These are phyloP conservation scores for Leccinum barrowsii DNA, from an alignment of 768 basidiomycete genomes.

Conservation along the genomic window DNA sequence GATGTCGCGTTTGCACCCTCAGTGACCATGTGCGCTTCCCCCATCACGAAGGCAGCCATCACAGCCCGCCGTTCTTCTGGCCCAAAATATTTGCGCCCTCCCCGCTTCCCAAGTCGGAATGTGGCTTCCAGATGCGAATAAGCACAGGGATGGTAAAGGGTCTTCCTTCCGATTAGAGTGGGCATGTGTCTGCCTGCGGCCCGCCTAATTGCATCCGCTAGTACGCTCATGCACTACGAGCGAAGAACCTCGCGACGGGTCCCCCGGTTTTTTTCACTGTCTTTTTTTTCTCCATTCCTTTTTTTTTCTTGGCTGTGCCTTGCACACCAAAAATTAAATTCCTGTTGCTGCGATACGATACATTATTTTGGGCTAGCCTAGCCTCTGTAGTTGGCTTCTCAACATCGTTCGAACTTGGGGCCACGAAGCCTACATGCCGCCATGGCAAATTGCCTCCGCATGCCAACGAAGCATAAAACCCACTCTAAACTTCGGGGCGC, in stretches of 20 bases:
- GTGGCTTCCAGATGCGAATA: constrained; percentile 15
- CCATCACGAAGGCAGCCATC: constrained; percentile 19
- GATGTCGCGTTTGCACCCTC: neutral
- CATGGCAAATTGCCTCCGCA: neutral
- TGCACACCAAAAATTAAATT: constrained; percentile 11
- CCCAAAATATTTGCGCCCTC: constrained; percentile 1
- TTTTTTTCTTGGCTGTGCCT: constrained; percentile 13
- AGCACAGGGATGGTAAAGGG: constrained; percentile 23
- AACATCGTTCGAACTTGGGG: constrained; percentile 2
- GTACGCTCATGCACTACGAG: constrained; percentile 16
- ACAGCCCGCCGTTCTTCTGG: constrained; percentile 18
- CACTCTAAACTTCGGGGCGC: neutral
- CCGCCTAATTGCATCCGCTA: constrained; percentile 25
- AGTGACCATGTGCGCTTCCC: neutral
- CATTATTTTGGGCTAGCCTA: constrained; percentile 7
- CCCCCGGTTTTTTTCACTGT: constrained; percentile 4
- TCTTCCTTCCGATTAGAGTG: constrained; percentile 16
- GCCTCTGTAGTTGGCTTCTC: neutral
- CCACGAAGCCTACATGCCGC: constrained; percentile 4
- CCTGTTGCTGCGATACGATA: neutral
- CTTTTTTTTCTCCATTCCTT: neutral
- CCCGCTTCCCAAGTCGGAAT: constrained; percentile 16
- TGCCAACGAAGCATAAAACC: neutral
- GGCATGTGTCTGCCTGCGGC: constrained; percentile 31
- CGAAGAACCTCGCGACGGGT: constrained; percentile 13